Evolutionary conservation across 2,329 filamentous ascomycete species (phyloP).

Genomic region (Tolypocladium tundrense): DNA sequence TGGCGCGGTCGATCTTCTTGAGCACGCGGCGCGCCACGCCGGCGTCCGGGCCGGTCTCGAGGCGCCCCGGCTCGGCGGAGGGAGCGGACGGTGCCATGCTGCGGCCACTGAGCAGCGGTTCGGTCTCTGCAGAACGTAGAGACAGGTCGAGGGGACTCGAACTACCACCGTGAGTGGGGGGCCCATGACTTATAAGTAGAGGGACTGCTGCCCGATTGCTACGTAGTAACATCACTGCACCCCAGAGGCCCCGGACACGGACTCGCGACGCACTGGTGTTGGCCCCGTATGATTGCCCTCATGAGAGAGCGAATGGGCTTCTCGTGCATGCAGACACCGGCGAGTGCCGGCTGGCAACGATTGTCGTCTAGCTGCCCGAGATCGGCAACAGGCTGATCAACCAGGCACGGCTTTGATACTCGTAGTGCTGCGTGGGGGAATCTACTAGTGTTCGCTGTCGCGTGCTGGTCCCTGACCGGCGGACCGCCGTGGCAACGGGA

Average conservation of each 20-base stretch:
- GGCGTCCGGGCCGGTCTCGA: constrained; percentile 6
- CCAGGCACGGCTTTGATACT: background rate
- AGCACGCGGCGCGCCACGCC: constrained; percentile 28
- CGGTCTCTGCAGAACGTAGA: background rate
- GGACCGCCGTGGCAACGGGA: background rate
- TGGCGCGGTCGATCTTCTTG: constrained; percentile 42
- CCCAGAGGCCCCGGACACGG: background rate
- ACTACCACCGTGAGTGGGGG: background rate
- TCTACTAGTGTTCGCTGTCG: background rate
- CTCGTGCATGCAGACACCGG: background rate
- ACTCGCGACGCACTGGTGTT: background rate
- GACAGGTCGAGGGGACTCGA: background rate
- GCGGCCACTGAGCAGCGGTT: background rate
- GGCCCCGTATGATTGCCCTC: background rate
- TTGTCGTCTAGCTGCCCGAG: too few relatives aligned
- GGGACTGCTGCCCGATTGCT: background rate
- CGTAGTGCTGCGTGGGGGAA: background rate
- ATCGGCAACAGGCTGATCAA: too few relatives aligned
- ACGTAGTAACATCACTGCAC: background rate
- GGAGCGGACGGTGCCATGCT: background rate
- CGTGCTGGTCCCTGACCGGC: background rate
- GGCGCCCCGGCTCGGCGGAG: background rate
- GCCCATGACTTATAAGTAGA: background rate
- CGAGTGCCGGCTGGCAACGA: background rate
- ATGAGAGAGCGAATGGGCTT: background rate